A percentile compares a stretch with the other conserved stretches of the same genome.
These are phyloP conservation scores for Aspergillus persii DNA, from an alignment of 2,329 filamentous ascomycete species.

Conservation along the genomic window DNA sequence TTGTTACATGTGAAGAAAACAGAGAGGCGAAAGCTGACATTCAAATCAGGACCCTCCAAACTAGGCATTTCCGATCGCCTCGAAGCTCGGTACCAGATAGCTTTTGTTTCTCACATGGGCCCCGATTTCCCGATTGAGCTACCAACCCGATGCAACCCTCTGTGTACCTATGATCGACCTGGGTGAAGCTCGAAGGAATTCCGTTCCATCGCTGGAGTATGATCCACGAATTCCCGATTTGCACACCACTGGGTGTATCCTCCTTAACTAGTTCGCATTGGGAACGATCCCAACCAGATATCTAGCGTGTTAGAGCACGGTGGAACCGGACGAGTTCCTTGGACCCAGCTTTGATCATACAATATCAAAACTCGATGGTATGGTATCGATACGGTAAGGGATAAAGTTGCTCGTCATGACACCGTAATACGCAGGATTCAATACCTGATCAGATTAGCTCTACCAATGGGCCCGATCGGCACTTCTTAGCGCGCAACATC, in stretches of 20 bases:
- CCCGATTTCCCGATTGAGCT: background rate
- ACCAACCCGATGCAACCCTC: background rate
- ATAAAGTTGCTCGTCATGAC: background rate
- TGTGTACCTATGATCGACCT: background rate
- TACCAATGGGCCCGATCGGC: background rate
- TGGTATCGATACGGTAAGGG: background rate
- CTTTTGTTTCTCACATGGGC: background rate
- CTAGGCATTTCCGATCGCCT: background rate
- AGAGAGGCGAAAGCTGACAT: background rate
- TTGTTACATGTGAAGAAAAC: background rate
- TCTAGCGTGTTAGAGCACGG: background rate
- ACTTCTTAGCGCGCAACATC: background rate
- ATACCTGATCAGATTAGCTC: background rate
- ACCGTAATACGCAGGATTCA: background rate
- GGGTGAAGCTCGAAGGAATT: background rate
- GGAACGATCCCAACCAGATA: background rate
- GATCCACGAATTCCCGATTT: background rate
- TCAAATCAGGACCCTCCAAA: background rate
- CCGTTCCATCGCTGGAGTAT: background rate
- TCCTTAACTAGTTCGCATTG: background rate
- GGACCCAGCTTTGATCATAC: background rate
- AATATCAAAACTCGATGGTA: background rate
- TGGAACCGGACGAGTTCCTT: background rate
- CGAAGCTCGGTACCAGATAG: background rate
- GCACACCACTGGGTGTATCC: background rate